Base-by-base conservation (phyloP, 2,329 filamentous ascomycete genomes). In the Passalora sequoiae region DNA sequence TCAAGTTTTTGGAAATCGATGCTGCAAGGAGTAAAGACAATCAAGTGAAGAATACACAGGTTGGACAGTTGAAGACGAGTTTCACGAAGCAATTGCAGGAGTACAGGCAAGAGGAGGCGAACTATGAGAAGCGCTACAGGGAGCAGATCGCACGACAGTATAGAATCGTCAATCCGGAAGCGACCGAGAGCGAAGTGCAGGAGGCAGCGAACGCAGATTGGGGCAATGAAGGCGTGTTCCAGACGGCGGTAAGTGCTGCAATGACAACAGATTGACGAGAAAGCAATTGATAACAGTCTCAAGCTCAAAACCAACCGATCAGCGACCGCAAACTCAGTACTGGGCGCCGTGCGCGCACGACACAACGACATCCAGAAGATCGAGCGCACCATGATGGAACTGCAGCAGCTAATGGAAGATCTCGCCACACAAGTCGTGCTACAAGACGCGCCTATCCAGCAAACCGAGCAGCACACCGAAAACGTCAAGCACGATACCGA, bases 301-400 rank as follows among this genome's bases (percentile, higher is more conserved):
- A 54, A 89, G 84, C 80, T 89, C 59, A 81, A 81, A 60, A 79
- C 75, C 57, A 89, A 87, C 72, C 83, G 83, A 53, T 79, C 78
- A 32, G 83, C 82, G 43, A 83, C 86, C 60, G 86, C 84, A 30
- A 78, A 75, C 38, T 81, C 81, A 12, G 80, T 88, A 6, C 79
- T 91, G 38, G 84, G 84, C 52, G 83, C 84, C 51, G 86, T 91
- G 28, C 83, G 84, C 53, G 85, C 84, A 27, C 84, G 86, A 43
- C 86, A 91, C 72, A 86, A 85, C 62, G 86, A 91, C 68, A 81
- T 91, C 51, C 78, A 86, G 68, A 80, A 79, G 65, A 91, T 92
- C 56, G 85, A 91, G 66, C 74, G 78, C 62, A 88, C 84, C 4
- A 75, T 91, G 52, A 69, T 71, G 25, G 83, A 91, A 63, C 76